Base-by-base conservation (phyloP, 2,329 filamentous ascomycete species). In the Paradendryphiella salina region DNA sequence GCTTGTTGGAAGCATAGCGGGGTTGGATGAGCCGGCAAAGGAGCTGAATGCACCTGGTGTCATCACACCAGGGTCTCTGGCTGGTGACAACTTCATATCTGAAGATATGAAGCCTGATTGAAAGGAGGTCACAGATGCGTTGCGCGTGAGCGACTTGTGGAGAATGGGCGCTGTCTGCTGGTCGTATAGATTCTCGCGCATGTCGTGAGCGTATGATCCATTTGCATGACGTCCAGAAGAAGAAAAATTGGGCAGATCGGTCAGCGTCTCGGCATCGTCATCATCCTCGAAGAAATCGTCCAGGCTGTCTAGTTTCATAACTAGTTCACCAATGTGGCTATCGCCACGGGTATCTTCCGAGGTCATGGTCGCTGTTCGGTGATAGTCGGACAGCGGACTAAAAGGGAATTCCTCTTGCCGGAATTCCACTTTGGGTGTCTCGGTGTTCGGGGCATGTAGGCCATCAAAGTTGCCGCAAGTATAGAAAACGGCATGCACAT, bases 401-500 rank as follows among this genome's bases (percentile, higher is more conserved):
- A 88, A 89, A 9, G 86, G 85, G 64, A 89, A 92, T 54, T 97
- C 92, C 55, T 99, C 95, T 2, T 85, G 82, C 61, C 95, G 89
- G 74, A 99, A 97, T 66, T 96, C 92, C 21, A 99, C 86, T 37
- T 96, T 92, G 1, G 90, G 88, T 0, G 90, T 94, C 3, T 85
- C 82, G 0, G 84, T 82, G 4, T 84, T 79, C 47, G 88, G 83
- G 6, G 81, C 76, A 26, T 73, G 71, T 11, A 66, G 59, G 15
- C 71, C 65, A 37, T 76, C 73, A 10, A 71, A 63, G 23, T 73
- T 73, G 45, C 90, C 88, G 66, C 92, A 96, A 58, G 92, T 96
- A 73, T 96, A 96, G 73, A 96, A 97, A 0, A 94, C 92, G 0
- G 92, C 90, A 70, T 97, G 93, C 2, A 99, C 94, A 64, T 99